Percentiles rank a stretch among this genome's conserved stretches.
Conservation (phyloP, 2,329 filamentous ascomycete genomes). For the Penicillium psychrosexuale region DNA sequence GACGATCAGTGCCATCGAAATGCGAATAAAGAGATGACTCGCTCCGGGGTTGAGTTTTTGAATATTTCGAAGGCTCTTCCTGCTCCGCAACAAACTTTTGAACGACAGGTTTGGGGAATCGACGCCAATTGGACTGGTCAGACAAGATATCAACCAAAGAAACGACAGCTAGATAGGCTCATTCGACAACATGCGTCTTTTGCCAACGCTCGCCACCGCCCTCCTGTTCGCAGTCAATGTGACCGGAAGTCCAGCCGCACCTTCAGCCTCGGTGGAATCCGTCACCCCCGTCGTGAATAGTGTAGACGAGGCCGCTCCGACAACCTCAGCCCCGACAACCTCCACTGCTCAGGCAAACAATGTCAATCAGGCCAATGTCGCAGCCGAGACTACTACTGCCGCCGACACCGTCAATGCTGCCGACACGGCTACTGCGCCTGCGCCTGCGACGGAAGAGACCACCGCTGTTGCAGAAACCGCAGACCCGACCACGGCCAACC, state of each 20-base stretch:
- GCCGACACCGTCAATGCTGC: conserved; percentile 3
- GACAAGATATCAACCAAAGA: neutral
- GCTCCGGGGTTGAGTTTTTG: neutral
- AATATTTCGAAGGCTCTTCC: conserved; percentile 8
- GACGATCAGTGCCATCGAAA: neutral
- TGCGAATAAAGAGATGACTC: conserved; percentile 3
- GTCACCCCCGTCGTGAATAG: conserved; percentile 4
- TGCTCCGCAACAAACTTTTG: conserved; percentile 5
- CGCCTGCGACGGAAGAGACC: conserved; percentile 6
- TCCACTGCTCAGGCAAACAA: conserved; percentile 6
- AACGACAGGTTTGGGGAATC: conserved; percentile 10
- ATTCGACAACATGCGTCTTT: conserved; percentile 22
- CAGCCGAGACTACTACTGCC: neutral
- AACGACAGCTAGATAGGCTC: neutral
- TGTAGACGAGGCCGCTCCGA: neutral
- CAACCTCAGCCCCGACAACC: neutral
- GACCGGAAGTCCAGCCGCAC: conserved; percentile 17
- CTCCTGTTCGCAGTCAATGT: conserved; percentile 20
- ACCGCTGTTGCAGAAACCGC: neutral
- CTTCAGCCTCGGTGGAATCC: conserved; percentile 6
- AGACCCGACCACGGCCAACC: neutral
- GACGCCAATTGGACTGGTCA: conserved; percentile 1
- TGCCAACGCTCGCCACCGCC: conserved; percentile 23
- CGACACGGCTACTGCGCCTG: neutral
- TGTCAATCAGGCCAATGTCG: conserved; percentile 7